Base-by-base conservation (phyloP, 1,139 yeast species). In the Suhomyces guaymorum region DNA sequence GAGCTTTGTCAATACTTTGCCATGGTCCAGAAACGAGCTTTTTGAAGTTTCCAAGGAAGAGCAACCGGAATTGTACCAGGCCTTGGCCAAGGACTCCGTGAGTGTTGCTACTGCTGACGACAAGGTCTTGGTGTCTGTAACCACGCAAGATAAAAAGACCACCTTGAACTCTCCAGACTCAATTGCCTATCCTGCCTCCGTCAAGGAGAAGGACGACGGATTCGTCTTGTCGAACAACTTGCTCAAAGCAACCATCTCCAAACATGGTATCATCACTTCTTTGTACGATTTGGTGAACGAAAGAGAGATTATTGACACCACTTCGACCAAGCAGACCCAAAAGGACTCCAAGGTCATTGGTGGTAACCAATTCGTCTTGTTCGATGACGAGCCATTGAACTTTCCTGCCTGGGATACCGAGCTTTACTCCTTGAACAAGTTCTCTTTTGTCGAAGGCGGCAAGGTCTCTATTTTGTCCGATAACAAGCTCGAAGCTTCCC, bases 391-490 rank as follows among this genome's bases (percentile, higher is more conserved):
- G 45, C 97, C 97, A 9, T 66, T 88, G 52, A 81, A 75, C 39
- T 90, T 82, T 79, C 96, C 90, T 32, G 97, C 97, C 2, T 92
- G 98, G 97, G 97, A 92, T 56, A 90, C 97, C 0, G 98, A 92
- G 55, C 71, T 89, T 41, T 92, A 78, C 56, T 83, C 95, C 0
- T 73, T 85, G 44, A 84, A 82, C 47, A 85, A 82, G 46, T 78
- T 75, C 54, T 66, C 69, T 38, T 78, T 81, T 45, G 52, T 71
- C 41, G 45, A 49, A 7, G 46, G 50, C 66, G 55, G 75, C 60
- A 57, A 60, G 26, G 73, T 81, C 14, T 65, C 72, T 15, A 67
- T 85, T 18, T 63, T 74, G 25, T 72, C 71, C 34, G 62, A 70
- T 24, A 80, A 82, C 21, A 77, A 82, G 14, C 62, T 82, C 29